These are phyloP conservation scores for Aspergillus candidus DNA, from an alignment of 2,329 filamentous ascomycete species.

Conservation along the genomic window DNA sequence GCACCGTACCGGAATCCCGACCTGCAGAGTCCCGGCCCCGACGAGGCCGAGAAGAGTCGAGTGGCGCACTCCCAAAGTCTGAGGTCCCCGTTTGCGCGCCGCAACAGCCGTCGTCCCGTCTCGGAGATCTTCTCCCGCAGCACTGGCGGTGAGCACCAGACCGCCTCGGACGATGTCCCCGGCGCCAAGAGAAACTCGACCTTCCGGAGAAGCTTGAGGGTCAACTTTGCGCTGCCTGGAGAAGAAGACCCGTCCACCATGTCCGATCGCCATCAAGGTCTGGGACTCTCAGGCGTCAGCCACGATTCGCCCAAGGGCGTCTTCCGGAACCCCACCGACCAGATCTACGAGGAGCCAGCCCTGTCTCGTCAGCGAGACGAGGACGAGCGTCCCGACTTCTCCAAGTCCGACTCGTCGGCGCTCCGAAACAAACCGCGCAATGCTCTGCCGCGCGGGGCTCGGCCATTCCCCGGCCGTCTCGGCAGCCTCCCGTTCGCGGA, in stretches of 20 bases:
- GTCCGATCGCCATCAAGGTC: conserved; percentile 11
- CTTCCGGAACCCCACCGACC: conserved; percentile 55
- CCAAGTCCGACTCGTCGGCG: conserved; percentile 38
- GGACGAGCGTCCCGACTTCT: conserved; percentile 20
- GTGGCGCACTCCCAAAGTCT: conserved; percentile 40
- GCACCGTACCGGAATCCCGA: conserved; percentile 44
- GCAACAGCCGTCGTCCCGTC: conserved; percentile 14
- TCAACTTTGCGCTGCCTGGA: conserved; percentile 34
- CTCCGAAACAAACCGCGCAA: conserved; percentile 59
- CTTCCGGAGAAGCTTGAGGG: conserved; percentile 32
- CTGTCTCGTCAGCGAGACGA: conserved; percentile 28
- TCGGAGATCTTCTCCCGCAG: conserved; percentile 15
- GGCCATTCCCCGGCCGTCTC: conserved; percentile 39
- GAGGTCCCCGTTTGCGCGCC: conserved; percentile 8
- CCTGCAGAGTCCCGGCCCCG: conserved; percentile 32
- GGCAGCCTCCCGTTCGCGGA: conserved; percentile 41
- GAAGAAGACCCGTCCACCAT: conserved; percentile 18
- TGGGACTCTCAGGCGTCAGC: conserved; percentile 29
- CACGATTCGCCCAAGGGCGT: conserved; percentile 42
- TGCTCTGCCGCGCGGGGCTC: conserved; percentile 47
- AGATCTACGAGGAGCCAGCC: conserved; percentile 82
- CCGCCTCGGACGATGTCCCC: conserved; percentile 3
- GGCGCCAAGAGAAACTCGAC: conserved; percentile 18
- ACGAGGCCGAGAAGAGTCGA: conserved; percentile 40
- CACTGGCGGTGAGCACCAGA: background rate